phyloP scores from a whole-genome alignment of 306 rosid genomes.

The Comarum palustre region DNA sequence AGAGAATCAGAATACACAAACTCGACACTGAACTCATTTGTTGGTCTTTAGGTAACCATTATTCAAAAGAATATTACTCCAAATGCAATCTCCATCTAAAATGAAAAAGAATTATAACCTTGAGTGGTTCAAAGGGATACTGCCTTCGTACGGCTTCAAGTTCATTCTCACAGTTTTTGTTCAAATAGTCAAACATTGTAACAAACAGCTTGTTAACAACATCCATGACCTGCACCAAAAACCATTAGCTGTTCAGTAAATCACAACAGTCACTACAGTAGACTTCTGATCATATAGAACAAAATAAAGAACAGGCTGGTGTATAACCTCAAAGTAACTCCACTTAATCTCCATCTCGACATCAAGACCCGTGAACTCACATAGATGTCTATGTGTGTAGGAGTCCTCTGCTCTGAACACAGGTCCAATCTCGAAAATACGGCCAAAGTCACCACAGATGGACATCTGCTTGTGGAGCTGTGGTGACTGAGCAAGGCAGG shows the following conservation, averaged over 20 bases:
- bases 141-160: constrained; percentile 74
- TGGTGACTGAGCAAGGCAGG: constrained; percentile 96
- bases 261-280: constrained; percentile 18
- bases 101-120: constrained; percentile 40
- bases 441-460: constrained; percentile 75
- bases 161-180: constrained; percentile 56
- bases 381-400: constrained; percentile 80
- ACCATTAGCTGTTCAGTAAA: constrained; percentile 11
- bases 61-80: neutral
- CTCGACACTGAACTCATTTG: neutral
- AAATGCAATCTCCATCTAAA: neutral
- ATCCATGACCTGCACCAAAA: constrained; percentile 73
- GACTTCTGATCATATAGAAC: constrained; percentile 9
- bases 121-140: constrained; percentile 88
- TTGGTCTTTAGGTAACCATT: neutral
- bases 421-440: constrained; percentile 85
- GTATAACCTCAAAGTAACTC: constrained; percentile 74
- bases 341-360: constrained; percentile 84
- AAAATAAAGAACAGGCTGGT: neutral
- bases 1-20: constrained; percentile 28
- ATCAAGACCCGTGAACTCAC: constrained; percentile 94
- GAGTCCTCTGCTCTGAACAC: constrained; percentile 94
- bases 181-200: constrained; percentile 66
- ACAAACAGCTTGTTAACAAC: constrained; percentile 70
- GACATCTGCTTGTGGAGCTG: constrained; percentile 97